Evolutionary conservation across 768 basidiomycete species (phyloP).

Genomic region (Tremella mesenterica): DNA sequence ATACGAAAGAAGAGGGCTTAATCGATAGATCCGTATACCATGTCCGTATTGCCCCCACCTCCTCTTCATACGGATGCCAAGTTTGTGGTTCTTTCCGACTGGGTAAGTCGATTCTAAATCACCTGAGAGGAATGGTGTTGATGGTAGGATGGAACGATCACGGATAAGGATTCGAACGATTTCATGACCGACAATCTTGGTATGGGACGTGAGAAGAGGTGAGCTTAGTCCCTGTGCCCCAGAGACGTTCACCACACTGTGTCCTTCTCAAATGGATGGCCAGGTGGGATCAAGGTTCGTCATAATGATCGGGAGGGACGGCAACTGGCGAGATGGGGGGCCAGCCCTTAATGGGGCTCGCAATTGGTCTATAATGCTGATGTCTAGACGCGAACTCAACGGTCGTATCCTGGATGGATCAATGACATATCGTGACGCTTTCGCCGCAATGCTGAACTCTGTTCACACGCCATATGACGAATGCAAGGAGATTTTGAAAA

Average conservation of each 20-base stretch:
- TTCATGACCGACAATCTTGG: conserved; percentile 87
- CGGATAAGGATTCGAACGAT: conserved; percentile 84
- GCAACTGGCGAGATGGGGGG: no score
- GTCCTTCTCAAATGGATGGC: no score
- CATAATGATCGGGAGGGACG: no score
- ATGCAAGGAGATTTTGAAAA: conserved; percentile 65
- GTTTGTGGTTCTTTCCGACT: conserved; percentile 82
- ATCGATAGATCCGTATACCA: no score
- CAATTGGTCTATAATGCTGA: not conserved
- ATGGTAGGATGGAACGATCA: conserved; percentile 63
- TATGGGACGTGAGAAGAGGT: conserved; percentile 64
- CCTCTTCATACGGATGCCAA: conserved; percentile 68
- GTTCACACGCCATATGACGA: conserved; percentile 70
- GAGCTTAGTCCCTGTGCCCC: not conserved
- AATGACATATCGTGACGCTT: conserved; percentile 73
- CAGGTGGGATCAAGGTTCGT: no score
- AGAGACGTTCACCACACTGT: no score
- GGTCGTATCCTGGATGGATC: conserved; percentile 60
- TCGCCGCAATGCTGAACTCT: conserved; percentile 75
- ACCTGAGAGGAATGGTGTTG: not conserved
- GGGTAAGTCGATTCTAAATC: conserved; percentile 50
- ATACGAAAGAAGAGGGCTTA: no score
- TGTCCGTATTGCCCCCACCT: conserved; percentile 60
- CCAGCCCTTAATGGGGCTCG: not conserved
- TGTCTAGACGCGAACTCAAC: conserved; percentile 55